phyloP scores from a whole-genome alignment of 495 filamentous ascomycete genomes.

The Rhypophila decipiens region DNA sequence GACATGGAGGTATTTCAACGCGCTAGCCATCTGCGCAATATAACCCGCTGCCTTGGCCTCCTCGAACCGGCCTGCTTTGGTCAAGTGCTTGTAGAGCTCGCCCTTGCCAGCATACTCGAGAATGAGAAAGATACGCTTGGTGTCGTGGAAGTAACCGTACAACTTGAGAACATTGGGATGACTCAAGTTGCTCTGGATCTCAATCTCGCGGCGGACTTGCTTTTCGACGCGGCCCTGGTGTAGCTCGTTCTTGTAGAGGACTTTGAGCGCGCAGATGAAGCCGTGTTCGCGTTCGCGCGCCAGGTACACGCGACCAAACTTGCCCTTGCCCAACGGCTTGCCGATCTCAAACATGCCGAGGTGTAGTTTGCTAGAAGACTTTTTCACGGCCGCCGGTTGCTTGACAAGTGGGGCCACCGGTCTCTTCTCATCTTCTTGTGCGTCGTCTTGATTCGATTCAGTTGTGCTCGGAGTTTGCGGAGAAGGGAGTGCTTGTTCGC shows the following conservation, averaged over 20 bases:
- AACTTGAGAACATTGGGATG: slow-evolving; percentile 93
- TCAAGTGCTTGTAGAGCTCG: slow-evolving; percentile 94
- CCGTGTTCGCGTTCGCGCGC: slow-evolving; percentile 81
- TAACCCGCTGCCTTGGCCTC: slow-evolving; percentile 97
- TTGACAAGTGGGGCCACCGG: too few relatives aligned
- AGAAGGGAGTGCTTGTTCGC: too few relatives aligned
- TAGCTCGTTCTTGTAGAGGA: slow-evolving; percentile 89
- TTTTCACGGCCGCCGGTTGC: too few relatives aligned
- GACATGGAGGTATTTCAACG: slow-evolving; percentile 84
- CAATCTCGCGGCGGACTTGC: slow-evolving; percentile 93
- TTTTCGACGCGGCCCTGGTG: slow-evolving; percentile 86
- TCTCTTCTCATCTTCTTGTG: too few relatives aligned
- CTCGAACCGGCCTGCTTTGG: slow-evolving; percentile 79
- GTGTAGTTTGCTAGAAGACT: slow-evolving; percentile 62
- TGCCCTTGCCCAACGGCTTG: slow-evolving; percentile 90
- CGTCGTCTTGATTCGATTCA: too few relatives aligned
- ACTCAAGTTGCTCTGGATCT: slow-evolving; percentile 93
- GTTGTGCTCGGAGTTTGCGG: too few relatives aligned
- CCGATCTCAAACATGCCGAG: slow-evolving; percentile 99
- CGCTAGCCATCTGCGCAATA: slow-evolving; percentile 94
- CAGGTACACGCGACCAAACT: slow-evolving; percentile 94
- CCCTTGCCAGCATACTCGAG: slow-evolving; percentile 93
- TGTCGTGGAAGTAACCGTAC: slow-evolving; percentile 96
- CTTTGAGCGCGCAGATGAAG: slow-evolving; percentile 95
- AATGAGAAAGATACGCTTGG: slow-evolving; percentile 91